A percentile compares a stretch with the other conserved stretches of the same genome.
phyloP scores from a whole-genome alignment of 2,329 filamentous ascomycete species.

The Colletotrichum theobromicola region DNA sequence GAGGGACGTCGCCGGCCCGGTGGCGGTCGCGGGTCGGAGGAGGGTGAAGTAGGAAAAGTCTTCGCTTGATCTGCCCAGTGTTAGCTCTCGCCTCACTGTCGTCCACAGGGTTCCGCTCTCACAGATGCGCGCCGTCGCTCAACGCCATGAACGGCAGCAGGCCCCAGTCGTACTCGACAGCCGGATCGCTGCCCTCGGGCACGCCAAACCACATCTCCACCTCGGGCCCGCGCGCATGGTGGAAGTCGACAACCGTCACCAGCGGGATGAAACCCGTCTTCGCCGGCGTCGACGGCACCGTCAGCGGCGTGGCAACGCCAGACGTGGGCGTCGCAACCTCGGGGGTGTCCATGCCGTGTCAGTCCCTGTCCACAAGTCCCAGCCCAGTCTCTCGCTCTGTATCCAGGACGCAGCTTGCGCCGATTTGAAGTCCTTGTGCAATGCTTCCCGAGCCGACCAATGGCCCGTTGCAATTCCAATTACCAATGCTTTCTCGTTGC shows the following conservation, averaged over 20 bases:
- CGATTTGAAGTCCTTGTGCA: neutral
- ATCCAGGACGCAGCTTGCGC: neutral
- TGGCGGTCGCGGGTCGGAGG: constrained; percentile 63
- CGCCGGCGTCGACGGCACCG: constrained; percentile 24
- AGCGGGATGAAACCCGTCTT: constrained; percentile 64
- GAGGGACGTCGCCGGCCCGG: constrained; percentile 74
- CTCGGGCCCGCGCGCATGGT: constrained; percentile 88
- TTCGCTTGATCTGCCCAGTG: constrained; percentile 72
- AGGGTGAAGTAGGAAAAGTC: constrained; percentile 99
- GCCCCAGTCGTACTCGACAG: constrained; percentile 85
- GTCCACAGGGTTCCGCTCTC: constrained; percentile 41
- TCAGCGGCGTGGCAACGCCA: constrained; percentile 13
- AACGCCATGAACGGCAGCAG: constrained; percentile 96
- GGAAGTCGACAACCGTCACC: constrained; percentile 82
- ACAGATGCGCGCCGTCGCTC: constrained; percentile 94
- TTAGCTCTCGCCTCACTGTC: neutral
- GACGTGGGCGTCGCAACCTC: constrained; percentile 17
- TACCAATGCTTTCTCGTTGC: neutral
- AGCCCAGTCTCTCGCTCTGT: neutral
- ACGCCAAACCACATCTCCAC: constrained; percentile 90
- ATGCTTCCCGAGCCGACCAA: neutral
- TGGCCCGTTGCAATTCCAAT: neutral
- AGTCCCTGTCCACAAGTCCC: neutral
- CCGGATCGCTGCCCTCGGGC: constrained; percentile 77
- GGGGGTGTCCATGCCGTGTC: constrained; percentile 13